phyloP scores from a whole-genome alignment of 2,329 filamentous ascomycete genomes.

The Xylariales sp. region DNA sequence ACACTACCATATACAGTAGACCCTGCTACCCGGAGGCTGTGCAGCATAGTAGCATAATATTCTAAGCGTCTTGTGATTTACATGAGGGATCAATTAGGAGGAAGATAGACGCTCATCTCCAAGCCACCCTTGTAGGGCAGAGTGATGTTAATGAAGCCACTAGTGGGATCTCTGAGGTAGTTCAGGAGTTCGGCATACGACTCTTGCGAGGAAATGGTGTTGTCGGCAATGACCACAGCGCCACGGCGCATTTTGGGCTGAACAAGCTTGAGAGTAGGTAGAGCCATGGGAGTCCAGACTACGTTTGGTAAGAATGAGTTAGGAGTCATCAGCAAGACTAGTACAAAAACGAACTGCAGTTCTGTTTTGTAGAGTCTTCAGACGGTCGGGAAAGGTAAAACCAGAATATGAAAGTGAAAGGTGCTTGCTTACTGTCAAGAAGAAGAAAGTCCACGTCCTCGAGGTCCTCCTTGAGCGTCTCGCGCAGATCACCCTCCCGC shows the following conservation, averaged over 20 bases:
- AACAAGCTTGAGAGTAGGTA: constrained; percentile 46
- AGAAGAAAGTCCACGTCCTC: constrained; percentile 52
- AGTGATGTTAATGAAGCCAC: constrained; percentile 44
- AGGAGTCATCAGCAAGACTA: neutral
- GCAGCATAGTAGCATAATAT: too few species aligned
- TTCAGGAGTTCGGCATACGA: constrained; percentile 43
- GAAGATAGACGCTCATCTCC: neutral
- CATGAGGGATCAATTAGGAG: too few species aligned
- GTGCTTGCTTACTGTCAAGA: constrained; percentile 58
- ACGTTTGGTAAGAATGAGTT: too few species aligned
- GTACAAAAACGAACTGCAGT: neutral
- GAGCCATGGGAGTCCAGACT: constrained; percentile 53
- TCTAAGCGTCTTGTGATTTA: too few species aligned
- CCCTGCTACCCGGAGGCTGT: too few species aligned
- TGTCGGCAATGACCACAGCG: constrained; percentile 45
- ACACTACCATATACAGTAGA: too few species aligned
- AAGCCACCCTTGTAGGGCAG: constrained; percentile 44
- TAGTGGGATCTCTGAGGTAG: constrained; percentile 38
- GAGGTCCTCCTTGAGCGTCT: constrained; percentile 48
- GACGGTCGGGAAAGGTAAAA: too few species aligned
- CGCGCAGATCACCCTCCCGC: constrained; percentile 50
- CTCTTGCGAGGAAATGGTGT: constrained; percentile 31
- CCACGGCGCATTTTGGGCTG: constrained; percentile 39
- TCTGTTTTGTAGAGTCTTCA: neutral
- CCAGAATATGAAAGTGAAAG: too few species aligned